Evolutionary conservation across 2,329 filamentous ascomycete species (phyloP), one percentile per base, ranked within the genome.

Genomic region (Ilyonectria mors-panacis): DNA sequence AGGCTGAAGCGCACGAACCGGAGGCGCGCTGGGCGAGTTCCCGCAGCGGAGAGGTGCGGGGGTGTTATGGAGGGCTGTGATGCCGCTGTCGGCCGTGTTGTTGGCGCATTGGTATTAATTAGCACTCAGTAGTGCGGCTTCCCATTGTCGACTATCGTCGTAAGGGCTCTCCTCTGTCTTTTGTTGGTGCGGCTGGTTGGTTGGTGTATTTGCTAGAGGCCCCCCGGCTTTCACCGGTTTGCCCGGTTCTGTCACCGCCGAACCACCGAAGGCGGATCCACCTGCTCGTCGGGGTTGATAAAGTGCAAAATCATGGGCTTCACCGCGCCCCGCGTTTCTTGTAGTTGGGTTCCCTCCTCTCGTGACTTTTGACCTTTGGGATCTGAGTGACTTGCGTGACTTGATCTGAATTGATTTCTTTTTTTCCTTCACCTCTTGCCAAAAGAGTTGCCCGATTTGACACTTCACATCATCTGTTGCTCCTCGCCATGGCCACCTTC

Each of bases 401-500:
- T 51, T 51, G 47, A 19, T 21, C 12, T 30, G 28, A 15, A 19
- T 23, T 15, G 15, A 23, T 13, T 21, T 48, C 21, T 15, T 26
- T 26, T 48, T 23, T 23, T 17, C 2, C 5, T 15, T 23, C 44
- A 13, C 21, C 26, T 26, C 21, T 4, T 28, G 6, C 26, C 26
- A 26, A 26, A 6, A 26, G 26, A 23, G 21, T 23, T 23, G 21
- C 21, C 21, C 21, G 21, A 17, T 26, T 23, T 47, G 19, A 19
- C 4, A 13, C 21, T 30, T 30, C 48, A 12, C 47, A 45, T 37
- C 45, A 39, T 48, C 44, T 30, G 53, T 28, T 21, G n/a, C 9
- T 28, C 30, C 13, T 10, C n/a, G 15, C n/a, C 59, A 94, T 94
- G 92, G 89, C 92, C 10, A 92, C 90, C 53, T 94, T 93, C 77